Percentiles rank a stretch among this genome's conserved stretches.
These are phyloP conservation scores for Emergomyces africanus DNA, from an alignment of 2,329 filamentous ascomycete genomes.

Conservation along the genomic window DNA sequence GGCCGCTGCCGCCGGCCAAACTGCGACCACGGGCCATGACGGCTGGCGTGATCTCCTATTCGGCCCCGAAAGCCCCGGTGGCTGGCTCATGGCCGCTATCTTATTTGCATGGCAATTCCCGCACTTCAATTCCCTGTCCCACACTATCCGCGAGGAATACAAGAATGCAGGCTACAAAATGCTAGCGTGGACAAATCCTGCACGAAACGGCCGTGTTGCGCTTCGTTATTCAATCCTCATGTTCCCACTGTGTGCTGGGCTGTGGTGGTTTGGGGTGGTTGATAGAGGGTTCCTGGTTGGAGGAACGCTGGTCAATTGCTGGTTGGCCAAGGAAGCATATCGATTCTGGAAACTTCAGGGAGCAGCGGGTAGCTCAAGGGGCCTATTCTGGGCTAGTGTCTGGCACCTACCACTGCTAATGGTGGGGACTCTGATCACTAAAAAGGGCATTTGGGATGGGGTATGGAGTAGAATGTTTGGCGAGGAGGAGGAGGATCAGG, in stretches of 20 bases:
- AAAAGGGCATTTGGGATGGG: conserved; percentile 81
- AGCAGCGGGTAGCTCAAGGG: conserved; percentile 64
- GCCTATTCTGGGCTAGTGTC: conserved; percentile 92
- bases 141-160: conserved; percentile 84
- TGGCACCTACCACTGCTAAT: conserved; percentile 89
- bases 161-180: conserved; percentile 52
- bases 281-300: conserved; percentile 75
- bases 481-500: conserved; percentile 44
- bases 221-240: conserved; percentile 76
- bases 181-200: conserved; percentile 80
- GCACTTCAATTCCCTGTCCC: conserved; percentile 91
- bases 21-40: conserved; percentile 56
- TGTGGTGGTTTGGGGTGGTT: conserved; percentile 70
- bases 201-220: conserved; percentile 73
- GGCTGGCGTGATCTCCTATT: conserved; percentile 69
- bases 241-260: conserved; percentile 69
- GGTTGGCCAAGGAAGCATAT: conserved; percentile 70
- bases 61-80: conserved; percentile 56
- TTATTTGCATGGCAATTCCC: conserved; percentile 97
- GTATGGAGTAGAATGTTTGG: conserved; percentile 61
- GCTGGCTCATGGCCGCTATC: conserved; percentile 75
- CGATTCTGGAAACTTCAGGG: conserved; percentile 71
- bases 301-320: conserved; percentile 69
- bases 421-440: conserved; percentile 80
- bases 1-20: conserved; percentile 86